Percentiles rank a stretch among this genome's conserved stretches.
Evolutionary conservation across 371 early-diverging fungal species (phyloP).

Genomic region (Fennellomyces sp.): DNA sequence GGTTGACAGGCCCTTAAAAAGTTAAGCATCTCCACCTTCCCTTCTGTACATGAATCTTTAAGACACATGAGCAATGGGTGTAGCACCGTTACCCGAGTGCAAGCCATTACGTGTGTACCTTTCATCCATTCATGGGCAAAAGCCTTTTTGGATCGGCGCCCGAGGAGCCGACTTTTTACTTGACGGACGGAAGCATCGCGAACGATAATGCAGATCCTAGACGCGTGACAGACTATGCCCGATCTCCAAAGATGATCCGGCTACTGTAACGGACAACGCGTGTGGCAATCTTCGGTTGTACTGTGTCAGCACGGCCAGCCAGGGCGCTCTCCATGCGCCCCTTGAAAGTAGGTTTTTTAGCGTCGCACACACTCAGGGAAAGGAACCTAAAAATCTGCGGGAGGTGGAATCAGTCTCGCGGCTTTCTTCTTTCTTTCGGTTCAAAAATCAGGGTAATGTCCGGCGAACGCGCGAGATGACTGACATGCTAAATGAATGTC

Average conservation of each 20-base stretch:
- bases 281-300: no score
- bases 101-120: constrained; percentile 1
- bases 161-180: neutral
- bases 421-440: neutral
- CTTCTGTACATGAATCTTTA: neutral
- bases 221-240: no score
- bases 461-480: no score
- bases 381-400: neutral
- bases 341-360: constrained; percentile 1
- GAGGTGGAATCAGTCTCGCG: neutral
- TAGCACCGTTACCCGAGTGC: no score
- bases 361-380: neutral
- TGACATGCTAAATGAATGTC: no score
- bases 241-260: no score
- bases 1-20: no score
- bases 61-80: no score
- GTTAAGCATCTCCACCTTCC: neutral
- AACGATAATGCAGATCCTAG: no score
- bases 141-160: constrained; percentile 4
- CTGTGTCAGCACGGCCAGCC: no score
- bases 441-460: neutral
- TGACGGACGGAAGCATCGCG: no score
- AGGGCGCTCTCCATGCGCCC: neutral
- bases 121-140: neutral
- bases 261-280: no score